These are phyloP conservation scores for Candida sanyiensis DNA, from an alignment of 805 yeast species.

Conservation along the genomic window DNA sequence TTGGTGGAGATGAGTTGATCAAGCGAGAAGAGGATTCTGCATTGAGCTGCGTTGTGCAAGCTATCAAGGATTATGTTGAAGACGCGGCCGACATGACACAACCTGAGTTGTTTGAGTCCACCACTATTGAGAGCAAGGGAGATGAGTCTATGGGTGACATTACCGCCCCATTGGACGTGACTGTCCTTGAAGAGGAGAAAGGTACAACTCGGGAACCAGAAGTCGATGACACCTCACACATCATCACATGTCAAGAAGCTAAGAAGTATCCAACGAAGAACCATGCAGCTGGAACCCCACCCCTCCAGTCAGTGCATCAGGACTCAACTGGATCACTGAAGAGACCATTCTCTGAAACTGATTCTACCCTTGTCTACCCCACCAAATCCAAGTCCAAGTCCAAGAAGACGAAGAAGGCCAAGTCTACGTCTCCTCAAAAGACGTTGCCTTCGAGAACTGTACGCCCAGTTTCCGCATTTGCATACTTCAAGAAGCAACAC, in stretches of 20 bases:
- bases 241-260: no score
- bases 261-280: no score
- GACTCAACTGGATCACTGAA: neutral
- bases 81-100: neutral
- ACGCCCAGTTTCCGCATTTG: slow-evolving; percentile 4
- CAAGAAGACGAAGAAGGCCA: slow-evolving; percentile 1
- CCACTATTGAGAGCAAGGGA: neutral
- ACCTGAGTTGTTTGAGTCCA: neutral
- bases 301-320: no score
- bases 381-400: neutral
- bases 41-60: neutral
- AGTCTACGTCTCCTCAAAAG: neutral
- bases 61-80: neutral
- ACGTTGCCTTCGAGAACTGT: neutral
- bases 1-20: neutral
- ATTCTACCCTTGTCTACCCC: neutral
- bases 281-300: no score
- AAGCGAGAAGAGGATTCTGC: neutral
- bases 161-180: no score
- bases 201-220: no score
- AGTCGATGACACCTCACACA: no score
- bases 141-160: no score
- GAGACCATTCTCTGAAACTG: neutral
- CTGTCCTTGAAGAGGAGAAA: no score
- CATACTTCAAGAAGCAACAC: neutral